Evolutionary conservation across 305 asterid species (phyloP), one percentile per base, ranked within the genome.

Genomic region (Lippia alba): DNA sequence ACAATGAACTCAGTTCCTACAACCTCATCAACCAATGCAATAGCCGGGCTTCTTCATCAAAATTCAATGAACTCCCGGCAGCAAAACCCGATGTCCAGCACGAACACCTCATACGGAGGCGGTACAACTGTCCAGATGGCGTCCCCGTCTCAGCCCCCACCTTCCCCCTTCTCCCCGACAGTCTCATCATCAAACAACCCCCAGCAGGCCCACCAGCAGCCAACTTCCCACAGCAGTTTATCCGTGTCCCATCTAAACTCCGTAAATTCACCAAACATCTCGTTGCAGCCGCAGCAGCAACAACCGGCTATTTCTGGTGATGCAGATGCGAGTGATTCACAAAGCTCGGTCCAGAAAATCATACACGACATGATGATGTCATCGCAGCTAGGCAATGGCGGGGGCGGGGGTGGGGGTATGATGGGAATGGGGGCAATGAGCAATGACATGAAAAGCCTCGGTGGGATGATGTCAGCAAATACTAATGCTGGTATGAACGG

Each of bases 261-360:
- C 18, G 83, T 72, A 10, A 81, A 68, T 55, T 86, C 91, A 53
- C 82, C 92, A 50, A 90, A 81, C 81, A 72, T 86, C 17, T 76
- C 96, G 9, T 74, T 81, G 81, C 90, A 75, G 57, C 86, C 79
- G 57, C 84, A 82, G 30, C 30, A 24, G 30, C 30, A 24, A 24
- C 30, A 24, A 51, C 85, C 89, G 8, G 72, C 89, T 36, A 75
- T 80, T 60, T 84, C 93, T 48, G 80, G 84, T 50, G 92, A 85
- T 8, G 66, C 85, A 14, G 92, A 89, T 66, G 83, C 83, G 19
- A 81, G 71, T 14, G 96, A 89, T n/a, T 79, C 94, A 9, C 96
- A 87, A 70, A 89, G 96, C 76, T 89, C 96, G 0, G 96, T 89
- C 45, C 97, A 91, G 81, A 87, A 85, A 81, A 82, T 91, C 15